Percentiles rank a stretch among this genome's conserved stretches.
phyloP scores from a whole-genome alignment of 1,139 yeast species.

The Protomyces lactucae-debilis region DNA sequence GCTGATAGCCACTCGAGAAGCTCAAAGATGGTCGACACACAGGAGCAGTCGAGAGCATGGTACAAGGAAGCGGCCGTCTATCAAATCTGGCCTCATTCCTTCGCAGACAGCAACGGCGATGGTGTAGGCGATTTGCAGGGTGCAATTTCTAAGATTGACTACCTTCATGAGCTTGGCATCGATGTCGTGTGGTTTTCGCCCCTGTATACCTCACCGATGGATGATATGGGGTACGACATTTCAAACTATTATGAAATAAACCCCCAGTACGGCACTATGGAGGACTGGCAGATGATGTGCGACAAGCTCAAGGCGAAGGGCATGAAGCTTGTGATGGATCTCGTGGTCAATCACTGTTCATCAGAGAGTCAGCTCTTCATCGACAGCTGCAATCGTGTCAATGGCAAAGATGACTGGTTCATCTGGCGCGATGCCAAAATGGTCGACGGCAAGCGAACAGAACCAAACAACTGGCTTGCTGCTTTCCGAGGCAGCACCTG shows the following conservation, averaged over 20 bases:
- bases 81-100: constrained; percentile 58
- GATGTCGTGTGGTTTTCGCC: constrained; percentile 58
- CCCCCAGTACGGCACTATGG: constrained; percentile 52
- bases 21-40: neutral
- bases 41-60: constrained; percentile 39
- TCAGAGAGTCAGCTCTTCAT: constrained; percentile 55
- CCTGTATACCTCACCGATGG: constrained; percentile 56
- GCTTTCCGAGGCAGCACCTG: constrained; percentile 49
- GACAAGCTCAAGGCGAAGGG: constrained; percentile 50
- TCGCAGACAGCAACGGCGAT: constrained; percentile 52
- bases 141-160: constrained; percentile 50
- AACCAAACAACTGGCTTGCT: constrained; percentile 57
- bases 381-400: constrained; percentile 50
- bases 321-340: constrained; percentile 52
- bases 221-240: constrained; percentile 63
- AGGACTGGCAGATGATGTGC: constrained; percentile 50
- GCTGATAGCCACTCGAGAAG: neutral
- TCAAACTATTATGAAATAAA: constrained; percentile 51
- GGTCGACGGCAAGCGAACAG: constrained; percentile 48
- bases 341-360: constrained; percentile 59
- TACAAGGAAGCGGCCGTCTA: constrained; percentile 55
- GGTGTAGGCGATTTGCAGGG: constrained; percentile 58
- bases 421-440: constrained; percentile 52
- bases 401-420: constrained; percentile 57
- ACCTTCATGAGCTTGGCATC: constrained; percentile 50